phyloP scores from a whole-genome alignment of 805 yeast species.

The Kazachstania psychrophila region DNA sequence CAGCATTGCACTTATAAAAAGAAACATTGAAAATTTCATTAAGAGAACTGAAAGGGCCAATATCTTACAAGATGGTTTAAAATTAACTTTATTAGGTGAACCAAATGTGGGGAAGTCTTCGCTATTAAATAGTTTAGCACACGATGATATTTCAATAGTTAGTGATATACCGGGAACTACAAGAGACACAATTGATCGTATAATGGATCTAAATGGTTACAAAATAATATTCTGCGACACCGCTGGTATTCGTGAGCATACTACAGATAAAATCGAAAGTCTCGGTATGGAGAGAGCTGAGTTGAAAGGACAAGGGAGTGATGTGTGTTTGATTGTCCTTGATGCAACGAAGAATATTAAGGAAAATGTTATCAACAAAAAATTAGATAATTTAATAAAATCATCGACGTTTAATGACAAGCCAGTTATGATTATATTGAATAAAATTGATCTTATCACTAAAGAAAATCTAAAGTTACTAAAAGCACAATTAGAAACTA shows the following conservation, averaged over 20 bases:
- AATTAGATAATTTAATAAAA: too few species aligned
- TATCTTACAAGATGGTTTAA: slow-evolving; percentile 62
- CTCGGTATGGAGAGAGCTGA: slow-evolving; percentile 81
- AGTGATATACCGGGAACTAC: slow-evolving; percentile 92
- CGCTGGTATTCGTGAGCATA: slow-evolving; percentile 67
- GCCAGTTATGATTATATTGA: slow-evolving; percentile 38
- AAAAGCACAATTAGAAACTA: slow-evolving; percentile 6
- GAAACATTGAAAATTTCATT: slow-evolving; percentile 37
- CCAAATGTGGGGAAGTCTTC: slow-evolving; percentile 97
- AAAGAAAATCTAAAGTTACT: slow-evolving; percentile 11
- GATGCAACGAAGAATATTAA: slow-evolving; percentile 33
- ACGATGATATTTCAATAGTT: slow-evolving; percentile 81
- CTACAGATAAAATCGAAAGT: slow-evolving; percentile 51
- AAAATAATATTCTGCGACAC: slow-evolving; percentile 84
- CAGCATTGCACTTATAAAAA: slow-evolving; percentile 35
- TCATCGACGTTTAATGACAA: slow-evolving; percentile 9
- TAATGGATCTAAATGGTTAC: slow-evolving; percentile 72
- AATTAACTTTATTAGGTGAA: slow-evolving; percentile 69
- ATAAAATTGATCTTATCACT: slow-evolving; percentile 47
- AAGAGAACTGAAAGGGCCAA: slow-evolving; percentile 47
- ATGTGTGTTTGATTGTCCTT: slow-evolving; percentile 55
- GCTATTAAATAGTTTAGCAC: slow-evolving; percentile 62
- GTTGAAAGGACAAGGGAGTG: slow-evolving; percentile 47
- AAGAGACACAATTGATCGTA: slow-evolving; percentile 75
- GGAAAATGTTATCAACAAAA: too few species aligned